phyloP scores from a whole-genome alignment of 2,329 filamentous ascomycete genomes.

The Penicillium sp. region DNA sequence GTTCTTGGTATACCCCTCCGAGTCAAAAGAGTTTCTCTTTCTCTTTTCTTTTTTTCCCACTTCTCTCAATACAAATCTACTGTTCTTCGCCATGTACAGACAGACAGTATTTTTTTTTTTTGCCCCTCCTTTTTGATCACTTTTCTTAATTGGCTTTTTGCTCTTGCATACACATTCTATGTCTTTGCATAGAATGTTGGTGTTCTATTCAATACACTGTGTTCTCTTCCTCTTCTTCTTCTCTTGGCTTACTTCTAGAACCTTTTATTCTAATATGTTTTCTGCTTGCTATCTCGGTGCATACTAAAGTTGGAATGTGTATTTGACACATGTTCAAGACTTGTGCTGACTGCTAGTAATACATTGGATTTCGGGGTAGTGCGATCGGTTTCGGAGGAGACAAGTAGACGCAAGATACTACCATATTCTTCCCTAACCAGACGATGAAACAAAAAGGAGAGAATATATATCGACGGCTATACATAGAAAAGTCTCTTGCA shows the following conservation, averaged over 20 bases:
- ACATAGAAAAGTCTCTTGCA: no score
- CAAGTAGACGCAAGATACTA: not conserved
- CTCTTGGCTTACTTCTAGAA: not conserved
- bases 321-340: not conserved
- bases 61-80: slow-evolving; percentile 6
- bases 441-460: not conserved
- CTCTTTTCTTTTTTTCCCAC: slow-evolving; percentile 6
- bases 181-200: slow-evolving; percentile 1
- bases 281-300: not conserved
- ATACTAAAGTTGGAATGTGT: not conserved
- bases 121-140: not conserved
- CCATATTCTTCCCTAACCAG: not conserved
- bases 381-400: no score
- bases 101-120: not conserved
- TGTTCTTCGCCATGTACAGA: slow-evolving; percentile 15
- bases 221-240: not conserved
- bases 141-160: not conserved
- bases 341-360: not conserved
- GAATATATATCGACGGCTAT: not conserved
- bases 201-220: slow-evolving; percentile 2
- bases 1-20: slow-evolving; percentile 30
- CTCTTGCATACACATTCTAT: slow-evolving; percentile 9
- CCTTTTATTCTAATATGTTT: not conserved
- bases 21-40: slow-evolving; percentile 22
- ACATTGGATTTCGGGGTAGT: not conserved